These are phyloP conservation scores for Mycena leptocephala DNA, from an alignment of 768 basidiomycete species.

Conservation along the genomic window DNA sequence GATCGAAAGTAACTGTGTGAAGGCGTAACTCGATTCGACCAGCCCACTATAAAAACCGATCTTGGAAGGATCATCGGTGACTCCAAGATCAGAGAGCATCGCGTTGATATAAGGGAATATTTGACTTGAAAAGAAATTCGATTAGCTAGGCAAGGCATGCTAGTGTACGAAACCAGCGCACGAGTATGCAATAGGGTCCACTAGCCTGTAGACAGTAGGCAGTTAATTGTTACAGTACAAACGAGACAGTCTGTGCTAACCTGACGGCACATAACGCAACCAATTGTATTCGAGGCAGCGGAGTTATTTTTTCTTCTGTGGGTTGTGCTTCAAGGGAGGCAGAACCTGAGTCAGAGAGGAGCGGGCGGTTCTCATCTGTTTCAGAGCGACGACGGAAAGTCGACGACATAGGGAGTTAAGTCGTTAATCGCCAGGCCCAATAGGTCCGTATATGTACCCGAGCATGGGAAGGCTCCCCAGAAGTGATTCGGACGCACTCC, in stretches of 20 bases:
- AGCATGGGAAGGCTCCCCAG: too few relatives aligned
- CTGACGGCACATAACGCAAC: conserved; percentile 69
- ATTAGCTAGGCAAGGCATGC: too few relatives aligned
- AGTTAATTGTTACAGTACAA: conserved; percentile 75
- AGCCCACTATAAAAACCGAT: too few relatives aligned
- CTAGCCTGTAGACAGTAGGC: conserved; percentile 68
- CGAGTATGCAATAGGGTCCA: conserved; percentile 72
- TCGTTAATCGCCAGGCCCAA: too few relatives aligned
- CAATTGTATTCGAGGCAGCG: conserved; percentile 66
- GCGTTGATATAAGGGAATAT: too few relatives aligned
- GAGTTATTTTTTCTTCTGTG: conserved; percentile 41
- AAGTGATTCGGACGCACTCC: too few relatives aligned
- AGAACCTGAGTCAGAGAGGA: not conserved
- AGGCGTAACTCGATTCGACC: too few relatives aligned
- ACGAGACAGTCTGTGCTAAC: conserved; percentile 73
- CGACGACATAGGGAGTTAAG: too few relatives aligned
- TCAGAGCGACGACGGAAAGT: not conserved
- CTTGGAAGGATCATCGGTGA: too few relatives aligned
- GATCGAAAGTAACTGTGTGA: conserved; percentile 72
- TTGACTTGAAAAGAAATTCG: too few relatives aligned
- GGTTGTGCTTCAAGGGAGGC: not conserved
- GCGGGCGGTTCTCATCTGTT: not conserved
- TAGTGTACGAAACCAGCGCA: conserved; percentile 78
- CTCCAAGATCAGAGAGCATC: too few relatives aligned
- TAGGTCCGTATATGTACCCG: too few relatives aligned